Conservation (phyloP, 306 rosid species). For the Quercus alba region DNA sequence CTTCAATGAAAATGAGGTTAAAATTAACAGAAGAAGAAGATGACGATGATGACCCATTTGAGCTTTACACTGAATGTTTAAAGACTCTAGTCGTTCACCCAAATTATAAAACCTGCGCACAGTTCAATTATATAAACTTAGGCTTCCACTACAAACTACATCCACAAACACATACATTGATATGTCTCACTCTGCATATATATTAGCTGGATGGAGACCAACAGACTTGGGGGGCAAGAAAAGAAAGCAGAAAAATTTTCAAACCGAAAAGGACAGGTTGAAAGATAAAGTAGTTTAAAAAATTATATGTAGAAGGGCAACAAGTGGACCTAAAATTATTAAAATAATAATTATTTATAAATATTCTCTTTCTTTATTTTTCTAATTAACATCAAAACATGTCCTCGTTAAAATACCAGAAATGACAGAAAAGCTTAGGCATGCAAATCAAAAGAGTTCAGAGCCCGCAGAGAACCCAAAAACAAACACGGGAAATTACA, state of each 20-base stretch:
- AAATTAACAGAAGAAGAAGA: conserved; percentile 27
- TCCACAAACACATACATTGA: too few species aligned
- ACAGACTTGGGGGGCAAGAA: conserved; percentile 39
- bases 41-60: conserved; percentile 28
- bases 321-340: not conserved
- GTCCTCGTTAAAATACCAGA: too few species aligned
- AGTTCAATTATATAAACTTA: not conserved
- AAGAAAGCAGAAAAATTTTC: conserved; percentile 1
- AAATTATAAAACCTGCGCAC: conserved; percentile 2
- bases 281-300: not conserved
- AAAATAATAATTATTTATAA: not conserved
- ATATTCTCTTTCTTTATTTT: not conserved
- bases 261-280: not conserved
- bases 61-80: conserved; percentile 4
- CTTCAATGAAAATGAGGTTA: conserved; percentile 19
- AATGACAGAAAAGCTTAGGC: too few species aligned
- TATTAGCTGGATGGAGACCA: not conserved
- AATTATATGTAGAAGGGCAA: not conserved
- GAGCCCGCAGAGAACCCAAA: too few species aligned
- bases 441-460: too few species aligned
- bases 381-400: not conserved
- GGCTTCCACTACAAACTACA: not conserved
- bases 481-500: too few species aligned
- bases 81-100: not conserved
- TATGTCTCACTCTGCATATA: not conserved